phyloP scores from a whole-genome alignment of 352 stramenopile species.

The Pythium grandisporangium region DNA sequence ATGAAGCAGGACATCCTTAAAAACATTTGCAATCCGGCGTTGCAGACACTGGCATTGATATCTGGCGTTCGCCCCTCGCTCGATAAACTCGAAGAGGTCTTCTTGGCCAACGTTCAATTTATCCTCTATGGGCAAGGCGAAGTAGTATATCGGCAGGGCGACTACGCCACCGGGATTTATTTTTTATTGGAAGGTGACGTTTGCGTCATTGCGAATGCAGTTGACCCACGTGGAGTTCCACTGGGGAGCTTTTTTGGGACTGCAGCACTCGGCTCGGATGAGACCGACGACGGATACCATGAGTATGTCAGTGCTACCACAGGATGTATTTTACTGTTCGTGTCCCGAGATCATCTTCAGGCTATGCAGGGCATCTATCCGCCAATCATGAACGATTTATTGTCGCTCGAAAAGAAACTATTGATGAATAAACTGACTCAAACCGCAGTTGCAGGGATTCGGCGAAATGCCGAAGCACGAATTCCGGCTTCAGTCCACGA shows the following conservation, averaged over 20 bases:
- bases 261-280: slow-evolving; percentile 5
- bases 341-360: slow-evolving; percentile 14
- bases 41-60: slow-evolving; percentile 23
- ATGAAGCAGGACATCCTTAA: slow-evolving; percentile 26
- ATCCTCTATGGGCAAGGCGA: slow-evolving; percentile 31
- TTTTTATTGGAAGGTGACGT: slow-evolving; percentile 23
- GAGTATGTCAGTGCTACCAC: slow-evolving; percentile 22
- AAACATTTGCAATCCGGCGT: slow-evolving; percentile 21
- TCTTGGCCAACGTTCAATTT: slow-evolving; percentile 25
- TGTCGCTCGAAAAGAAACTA: slow-evolving; percentile 16
- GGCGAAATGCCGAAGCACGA: background rate
- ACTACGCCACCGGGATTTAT: slow-evolving; percentile 22
- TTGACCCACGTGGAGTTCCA: slow-evolving; percentile 10
- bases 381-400: slow-evolving; percentile 9
- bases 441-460: slow-evolving; percentile 2
- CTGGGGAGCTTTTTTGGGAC: slow-evolving; percentile 22
- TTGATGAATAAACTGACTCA: slow-evolving; percentile 21
- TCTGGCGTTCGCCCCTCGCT: slow-evolving; percentile 10
- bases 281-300: slow-evolving; percentile 13
- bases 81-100: slow-evolving; percentile 21
- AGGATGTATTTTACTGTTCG: slow-evolving; percentile 24
- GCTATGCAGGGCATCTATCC: slow-evolving; percentile 19
- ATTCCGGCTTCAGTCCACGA: background rate
- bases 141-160: slow-evolving; percentile 24
- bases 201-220: slow-evolving; percentile 6